These are phyloP conservation scores for Trichoderma atrobrunneum DNA, from an alignment of 2,329 filamentous ascomycete species.

Conservation along the genomic window DNA sequence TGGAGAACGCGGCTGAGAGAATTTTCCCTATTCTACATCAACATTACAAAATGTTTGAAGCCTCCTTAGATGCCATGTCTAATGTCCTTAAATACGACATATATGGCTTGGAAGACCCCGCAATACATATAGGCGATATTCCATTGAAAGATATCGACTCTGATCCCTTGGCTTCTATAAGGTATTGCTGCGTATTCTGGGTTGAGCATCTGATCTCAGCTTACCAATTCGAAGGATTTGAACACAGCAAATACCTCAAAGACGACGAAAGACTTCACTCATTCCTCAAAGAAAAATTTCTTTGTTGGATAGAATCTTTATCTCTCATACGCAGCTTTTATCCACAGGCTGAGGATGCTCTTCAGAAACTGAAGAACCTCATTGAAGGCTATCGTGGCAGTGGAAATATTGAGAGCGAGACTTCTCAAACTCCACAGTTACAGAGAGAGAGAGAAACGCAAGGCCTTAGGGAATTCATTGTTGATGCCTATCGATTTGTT, in stretches of 20 bases:
- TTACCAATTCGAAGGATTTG: background rate
- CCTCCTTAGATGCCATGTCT: background rate
- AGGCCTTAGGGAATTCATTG: background rate
- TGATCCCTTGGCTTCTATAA: background rate
- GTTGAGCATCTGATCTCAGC: background rate
- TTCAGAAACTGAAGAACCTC: background rate
- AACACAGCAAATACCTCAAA: background rate
- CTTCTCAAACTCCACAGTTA: rapidly evolving
- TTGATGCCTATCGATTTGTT: background rate
- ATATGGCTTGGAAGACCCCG: background rate
- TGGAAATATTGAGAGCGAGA: rapidly evolving
- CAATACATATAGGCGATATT: background rate
- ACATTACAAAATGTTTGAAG: background rate
- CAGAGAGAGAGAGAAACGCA: background rate
- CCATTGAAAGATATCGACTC: rapidly evolving
- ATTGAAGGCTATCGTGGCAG: background rate
- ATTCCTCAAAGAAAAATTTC: background rate
- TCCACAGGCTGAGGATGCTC: background rate
- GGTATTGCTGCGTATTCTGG: background rate
- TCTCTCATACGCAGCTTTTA: background rate
- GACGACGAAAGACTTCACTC: background rate
- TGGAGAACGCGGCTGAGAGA: background rate
- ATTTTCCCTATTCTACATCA: background rate
- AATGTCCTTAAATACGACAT: background rate
- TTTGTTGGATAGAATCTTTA: background rate